phyloP scores from a whole-genome alignment of 2,329 filamentous ascomycete species.

The Cercospora beticola region DNA sequence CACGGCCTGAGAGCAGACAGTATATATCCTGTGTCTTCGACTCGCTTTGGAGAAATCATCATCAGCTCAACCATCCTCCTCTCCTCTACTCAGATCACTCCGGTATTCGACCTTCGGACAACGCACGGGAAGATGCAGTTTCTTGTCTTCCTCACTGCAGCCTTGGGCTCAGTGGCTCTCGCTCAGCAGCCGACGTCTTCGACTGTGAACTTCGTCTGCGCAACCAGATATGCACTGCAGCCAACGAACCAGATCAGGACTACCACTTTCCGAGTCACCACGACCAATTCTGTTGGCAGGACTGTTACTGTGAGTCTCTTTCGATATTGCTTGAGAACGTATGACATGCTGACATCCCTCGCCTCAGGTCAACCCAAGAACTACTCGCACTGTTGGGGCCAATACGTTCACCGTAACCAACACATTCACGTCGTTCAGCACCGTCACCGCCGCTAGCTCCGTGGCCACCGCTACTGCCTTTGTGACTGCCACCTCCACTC shows the following conservation, averaged over 20 bases:
- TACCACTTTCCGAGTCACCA: conserved; percentile 1
- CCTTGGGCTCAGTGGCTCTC: conserved; percentile 5
- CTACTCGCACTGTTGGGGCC: background rate
- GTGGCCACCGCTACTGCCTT: background rate
- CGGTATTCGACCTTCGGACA: background rate
- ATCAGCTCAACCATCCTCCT: conserved; percentile 7
- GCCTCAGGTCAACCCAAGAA: background rate
- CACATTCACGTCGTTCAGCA: conserved; percentile 9
- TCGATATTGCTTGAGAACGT: background rate
- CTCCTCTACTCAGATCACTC: background rate
- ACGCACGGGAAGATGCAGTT: conserved; percentile 4
- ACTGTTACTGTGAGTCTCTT: background rate
- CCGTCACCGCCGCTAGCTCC: background rate
- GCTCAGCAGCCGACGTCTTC: conserved; percentile 4
- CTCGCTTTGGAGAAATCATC: background rate
- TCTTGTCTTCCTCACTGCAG: conserved; percentile 4
- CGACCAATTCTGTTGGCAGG: conserved; percentile 5
- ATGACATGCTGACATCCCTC: background rate
- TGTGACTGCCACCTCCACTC: conserved; percentile 8
- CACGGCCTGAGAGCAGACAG: background rate
- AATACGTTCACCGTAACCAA: conserved; percentile 8
- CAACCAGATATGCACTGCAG: conserved; percentile 3
- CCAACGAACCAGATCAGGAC: conserved; percentile 9
- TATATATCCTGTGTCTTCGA: conserved; percentile 4
- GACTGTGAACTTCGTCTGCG: conserved; percentile 5